These are phyloP conservation scores for Fagus sylvatica DNA, from an alignment of 306 rosid genomes.

Conservation along the genomic window DNA sequence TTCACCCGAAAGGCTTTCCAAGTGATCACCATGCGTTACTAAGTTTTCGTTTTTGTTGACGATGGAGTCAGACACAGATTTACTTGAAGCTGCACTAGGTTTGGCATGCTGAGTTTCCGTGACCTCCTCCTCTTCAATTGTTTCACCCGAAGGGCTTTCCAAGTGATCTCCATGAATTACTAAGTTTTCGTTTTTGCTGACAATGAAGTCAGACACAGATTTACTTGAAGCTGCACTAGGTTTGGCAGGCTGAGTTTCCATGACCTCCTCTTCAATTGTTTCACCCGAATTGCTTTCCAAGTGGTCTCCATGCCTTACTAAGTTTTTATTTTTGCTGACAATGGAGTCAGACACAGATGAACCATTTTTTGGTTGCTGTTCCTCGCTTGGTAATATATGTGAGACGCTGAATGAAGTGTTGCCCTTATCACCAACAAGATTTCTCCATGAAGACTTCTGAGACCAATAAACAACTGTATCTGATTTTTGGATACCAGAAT, in stretches of 20 bases:
- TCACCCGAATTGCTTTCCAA: neutral
- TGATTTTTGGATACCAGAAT: constrained; percentile 31
- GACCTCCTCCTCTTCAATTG: constrained; percentile 1
- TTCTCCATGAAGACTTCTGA: constrained; percentile 78
- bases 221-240: constrained; percentile 25
- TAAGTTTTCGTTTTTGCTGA: constrained; percentile 19
- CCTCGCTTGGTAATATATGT: constrained; percentile 35
- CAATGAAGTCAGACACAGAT: constrained; percentile 14
- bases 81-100: constrained; percentile 24
- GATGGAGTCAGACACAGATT: constrained; percentile 13
- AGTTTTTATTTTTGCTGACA: constrained; percentile 22
- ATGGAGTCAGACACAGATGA: constrained; percentile 15
- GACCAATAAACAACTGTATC: constrained; percentile 49
- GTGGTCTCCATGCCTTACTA: constrained; percentile 4
- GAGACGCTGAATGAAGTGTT: constrained; percentile 52
- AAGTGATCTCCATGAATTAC: constrained; percentile 13
- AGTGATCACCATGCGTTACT: constrained; percentile 15
- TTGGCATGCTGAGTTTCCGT: constrained; percentile 39
- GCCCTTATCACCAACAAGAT: constrained; percentile 56
- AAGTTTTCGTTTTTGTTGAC: constrained; percentile 18
- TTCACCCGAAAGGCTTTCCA: constrained; percentile 4
- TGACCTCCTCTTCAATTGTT: neutral
- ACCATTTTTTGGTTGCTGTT: constrained; percentile 24
- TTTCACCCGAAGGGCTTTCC: constrained; percentile 4
- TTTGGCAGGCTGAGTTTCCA: constrained; percentile 38